A percentile compares a stretch with the other conserved stretches of the same genome.
Conservation (phyloP, 805 yeast species). For the Jamesozyma gamospora region DNA sequence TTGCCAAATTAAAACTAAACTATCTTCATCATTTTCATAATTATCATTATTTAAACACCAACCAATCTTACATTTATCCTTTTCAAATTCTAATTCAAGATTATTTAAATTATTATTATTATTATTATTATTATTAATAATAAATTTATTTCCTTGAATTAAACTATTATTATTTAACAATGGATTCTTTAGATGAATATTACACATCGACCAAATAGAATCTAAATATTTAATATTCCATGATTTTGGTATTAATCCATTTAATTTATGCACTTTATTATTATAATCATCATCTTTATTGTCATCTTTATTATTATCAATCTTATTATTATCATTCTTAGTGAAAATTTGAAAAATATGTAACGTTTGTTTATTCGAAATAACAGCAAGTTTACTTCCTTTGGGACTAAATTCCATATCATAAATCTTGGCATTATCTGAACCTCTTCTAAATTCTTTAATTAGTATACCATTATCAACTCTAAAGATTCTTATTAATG, state of each 20-base stretch:
- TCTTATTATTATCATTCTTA: neutral
- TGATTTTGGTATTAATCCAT: conserved; percentile 40
- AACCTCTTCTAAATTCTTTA: conserved; percentile 83
- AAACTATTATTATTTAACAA: too few species aligned
- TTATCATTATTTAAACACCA: conserved; percentile 15
- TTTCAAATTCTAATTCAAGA: conserved; percentile 7
- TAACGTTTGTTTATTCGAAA: conserved; percentile 81
- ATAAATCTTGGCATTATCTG: conserved; percentile 73
- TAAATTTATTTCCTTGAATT: conserved; percentile 11
- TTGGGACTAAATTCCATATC: conserved; percentile 77
- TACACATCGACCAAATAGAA: conserved; percentile 82
- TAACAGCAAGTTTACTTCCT: conserved; percentile 67
- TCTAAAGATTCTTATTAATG: conserved; percentile 74
- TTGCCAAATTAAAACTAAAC: conserved; percentile 69
- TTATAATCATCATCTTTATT: conserved; percentile 5
- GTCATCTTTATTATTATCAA: neutral
- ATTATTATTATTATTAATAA: conserved; percentile 6
- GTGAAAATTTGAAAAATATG: conserved; percentile 56
- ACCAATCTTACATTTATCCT: conserved; percentile 25
- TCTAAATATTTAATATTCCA: conserved; percentile 66
- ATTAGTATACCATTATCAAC: conserved; percentile 50
- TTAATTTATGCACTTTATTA: conserved; percentile 58
- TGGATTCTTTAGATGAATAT: conserved; percentile 41
- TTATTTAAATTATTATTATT: neutral
- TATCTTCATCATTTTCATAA: conserved; percentile 41